Evolutionary conservation across 2,329 filamentous ascomycete genomes (phyloP), one percentile per base, ranked within the genome.

Genomic region (Tolypocladium tropicale): DNA sequence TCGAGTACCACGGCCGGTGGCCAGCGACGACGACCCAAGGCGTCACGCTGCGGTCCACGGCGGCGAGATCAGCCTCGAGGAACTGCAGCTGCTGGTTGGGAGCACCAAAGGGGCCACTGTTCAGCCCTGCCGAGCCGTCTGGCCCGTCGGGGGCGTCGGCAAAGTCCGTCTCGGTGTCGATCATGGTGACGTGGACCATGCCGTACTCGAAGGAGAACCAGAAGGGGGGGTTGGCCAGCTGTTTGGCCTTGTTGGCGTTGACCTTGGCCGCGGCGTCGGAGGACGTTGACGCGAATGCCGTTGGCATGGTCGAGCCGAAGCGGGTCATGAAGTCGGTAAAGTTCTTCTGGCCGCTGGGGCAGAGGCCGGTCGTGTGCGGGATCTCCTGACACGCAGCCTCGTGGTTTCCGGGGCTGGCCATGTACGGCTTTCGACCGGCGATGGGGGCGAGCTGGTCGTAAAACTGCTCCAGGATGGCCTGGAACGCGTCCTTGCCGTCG

Each of bases 271-370:
- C 65, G 2, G 59, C 63, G 63, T 74, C 69, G 11, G 66, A 55
- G 0, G 79, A 82, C 0, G 71, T 74, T 0, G 80, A 83, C 0
- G 69, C 48, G 60, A 82, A 83, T 0, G 76, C 67, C 0, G 68
- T 73, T 0, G 80, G 78, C 76, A 81, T 79, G 21, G 75, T 78
- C 14, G 70, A 62, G 14, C 76, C 76, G 62, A 80, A 84, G 32
- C 80, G 76, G 59, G 76, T 77, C 71, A 78, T 74, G 66, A 80
- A 83, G 58, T 82, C 81, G 4, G 80, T 83, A 64, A 84, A 84
- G 67, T 84, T 84, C 60, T 72, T 76, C 63, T 84, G 81, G 6
- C 81, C 81, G 2, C 71, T 67, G 0, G 76, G 74, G 60, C 78
- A 81, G 2, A 76, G 61, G 7, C 62, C 61, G 6, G 65, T 66